Percentiles rank a stretch among this genome's conserved stretches.
phyloP scores from a whole-genome alignment of 768 basidiomycete genomes.

The Phlegmacium glaucopus region DNA sequence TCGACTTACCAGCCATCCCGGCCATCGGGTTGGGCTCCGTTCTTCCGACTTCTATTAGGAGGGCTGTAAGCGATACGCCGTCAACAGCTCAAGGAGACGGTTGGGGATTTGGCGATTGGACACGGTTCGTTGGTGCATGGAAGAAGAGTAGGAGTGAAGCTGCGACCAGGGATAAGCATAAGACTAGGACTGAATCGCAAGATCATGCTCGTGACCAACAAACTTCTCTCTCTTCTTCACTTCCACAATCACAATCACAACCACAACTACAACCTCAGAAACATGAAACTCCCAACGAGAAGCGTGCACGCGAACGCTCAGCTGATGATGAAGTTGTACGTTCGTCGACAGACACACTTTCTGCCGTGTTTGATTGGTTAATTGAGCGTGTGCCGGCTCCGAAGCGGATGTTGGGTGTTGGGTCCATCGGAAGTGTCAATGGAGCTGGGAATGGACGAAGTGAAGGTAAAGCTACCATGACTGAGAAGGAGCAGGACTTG shows the following conservation, averaged over 20 bases:
- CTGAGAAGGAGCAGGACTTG: too few relatives aligned
- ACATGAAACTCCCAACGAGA: slow-evolving; percentile 7
- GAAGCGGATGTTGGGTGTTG: not conserved
- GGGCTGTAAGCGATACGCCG: slow-evolving; percentile 1
- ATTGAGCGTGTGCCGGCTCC: slow-evolving; percentile 62
- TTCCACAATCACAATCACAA: not conserved
- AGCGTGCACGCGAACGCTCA: slow-evolving; percentile 22
- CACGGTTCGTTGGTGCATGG: slow-evolving; percentile 58
- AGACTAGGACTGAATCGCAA: slow-evolving; percentile 4
- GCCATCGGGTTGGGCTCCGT: slow-evolving; percentile 36
- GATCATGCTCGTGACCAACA: not conserved
- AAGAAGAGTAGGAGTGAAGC: slow-evolving; percentile 40
- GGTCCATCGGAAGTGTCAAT: not conserved
- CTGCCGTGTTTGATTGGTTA: slow-evolving; percentile 77
- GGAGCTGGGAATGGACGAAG: not conserved
- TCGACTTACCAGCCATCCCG: slow-evolving; percentile 53
- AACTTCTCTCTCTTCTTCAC: too few relatives aligned
- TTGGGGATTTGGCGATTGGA: slow-evolving; percentile 60
- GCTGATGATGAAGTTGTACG: slow-evolving; percentile 33
- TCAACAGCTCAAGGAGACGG: slow-evolving; percentile 27
- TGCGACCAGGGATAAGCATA: slow-evolving; percentile 4
- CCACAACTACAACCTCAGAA: not conserved
- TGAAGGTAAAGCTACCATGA: too few relatives aligned
- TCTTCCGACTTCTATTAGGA: slow-evolving; percentile 7
- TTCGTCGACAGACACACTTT: slow-evolving; percentile 68